Evolutionary conservation across 768 basidiomycete species (phyloP).

Genomic region (Podaxis sp.): DNA sequence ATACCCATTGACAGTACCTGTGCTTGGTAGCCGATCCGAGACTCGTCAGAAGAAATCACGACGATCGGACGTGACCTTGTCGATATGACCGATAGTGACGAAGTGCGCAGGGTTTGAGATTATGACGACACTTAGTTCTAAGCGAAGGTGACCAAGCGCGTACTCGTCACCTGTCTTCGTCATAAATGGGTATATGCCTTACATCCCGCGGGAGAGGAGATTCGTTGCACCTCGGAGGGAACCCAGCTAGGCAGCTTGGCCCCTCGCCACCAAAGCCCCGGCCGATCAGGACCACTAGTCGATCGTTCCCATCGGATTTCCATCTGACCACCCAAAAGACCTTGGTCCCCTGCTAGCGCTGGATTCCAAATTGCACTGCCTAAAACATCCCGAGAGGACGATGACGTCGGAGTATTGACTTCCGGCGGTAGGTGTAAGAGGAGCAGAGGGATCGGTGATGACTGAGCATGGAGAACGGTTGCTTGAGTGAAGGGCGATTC

Average conservation of each 20-base stretch:
- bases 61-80: not conserved
- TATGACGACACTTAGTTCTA: not conserved
- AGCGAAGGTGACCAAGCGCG: not conserved
- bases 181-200: not conserved
- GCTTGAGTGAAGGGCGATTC: conserved; percentile 75
- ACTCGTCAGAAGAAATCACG: not conserved
- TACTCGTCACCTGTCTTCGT: not conserved
- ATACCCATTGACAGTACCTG: not conserved
- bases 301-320: conserved; percentile 67
- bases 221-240: conserved; percentile 4
- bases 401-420: not conserved
- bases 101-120: not conserved
- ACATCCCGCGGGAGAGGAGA: not conserved
- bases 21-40: not conserved
- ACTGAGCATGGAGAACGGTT: conserved; percentile 64
- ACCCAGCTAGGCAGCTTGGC: conserved; percentile 25
- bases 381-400: conserved; percentile 15
- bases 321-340: conserved; percentile 54
- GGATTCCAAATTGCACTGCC: conserved; percentile 67
- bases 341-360: conserved; percentile 49
- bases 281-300: conserved; percentile 28
- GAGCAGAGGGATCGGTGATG: conserved; percentile 74
- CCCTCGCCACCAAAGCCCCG: conserved; percentile 41
- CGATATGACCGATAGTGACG: not conserved
- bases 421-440: conserved; percentile 69